Base-by-base conservation (phyloP, 2,329 filamentous ascomycete species). In the Alternaria rosae region DNA sequence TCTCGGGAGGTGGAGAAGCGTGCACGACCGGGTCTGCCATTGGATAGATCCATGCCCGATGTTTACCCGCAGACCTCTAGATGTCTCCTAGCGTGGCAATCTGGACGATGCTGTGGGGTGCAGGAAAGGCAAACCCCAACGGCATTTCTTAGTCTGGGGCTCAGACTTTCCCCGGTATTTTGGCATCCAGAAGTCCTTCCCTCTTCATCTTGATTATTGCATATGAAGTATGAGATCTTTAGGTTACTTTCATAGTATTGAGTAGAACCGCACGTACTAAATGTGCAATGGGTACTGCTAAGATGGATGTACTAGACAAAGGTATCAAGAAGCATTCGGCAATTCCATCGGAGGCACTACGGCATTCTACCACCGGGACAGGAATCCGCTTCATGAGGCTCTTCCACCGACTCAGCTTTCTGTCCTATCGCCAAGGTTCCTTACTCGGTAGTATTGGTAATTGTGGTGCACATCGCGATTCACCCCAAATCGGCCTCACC, bases 21-120 rank as follows among this genome's bases (percentile, higher is more conserved):
- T n/a, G 56, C 44, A 20, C 20, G 20, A 25, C 8, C 30, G 6
- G 42, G 21, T 5, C 28, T 42, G 9, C 48, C 23, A 61, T 61
- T 61, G 59, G 59, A 5, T 47, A 10, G 12, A 8, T n/a, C 5
- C 21, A 5, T n/a, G 13, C 32, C 59, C 47, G 59, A 28, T 43
- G 59, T 61, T 61, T 53, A 25, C 13, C 54, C 54, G 43, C 10
- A 17, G 21, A 38, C n/a, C 25, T 21, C 35, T 7, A 48, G 30
- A 26, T 58, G 48, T 23, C 43, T 43, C 32, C 9, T 58, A 61
- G 59, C 42, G 59, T 61, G 21, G 54, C 35, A 38, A 51, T 42
- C 35, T 25, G 15, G 28, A 53, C 28, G 32, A 41, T 35, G 32
- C 45, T 53, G 54, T 61, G 59, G 54, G 59, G 59, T 61, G 26